Base-by-base conservation (phyloP, 768 basidiomycete genomes). In the Leccinum subgranulosum region DNA sequence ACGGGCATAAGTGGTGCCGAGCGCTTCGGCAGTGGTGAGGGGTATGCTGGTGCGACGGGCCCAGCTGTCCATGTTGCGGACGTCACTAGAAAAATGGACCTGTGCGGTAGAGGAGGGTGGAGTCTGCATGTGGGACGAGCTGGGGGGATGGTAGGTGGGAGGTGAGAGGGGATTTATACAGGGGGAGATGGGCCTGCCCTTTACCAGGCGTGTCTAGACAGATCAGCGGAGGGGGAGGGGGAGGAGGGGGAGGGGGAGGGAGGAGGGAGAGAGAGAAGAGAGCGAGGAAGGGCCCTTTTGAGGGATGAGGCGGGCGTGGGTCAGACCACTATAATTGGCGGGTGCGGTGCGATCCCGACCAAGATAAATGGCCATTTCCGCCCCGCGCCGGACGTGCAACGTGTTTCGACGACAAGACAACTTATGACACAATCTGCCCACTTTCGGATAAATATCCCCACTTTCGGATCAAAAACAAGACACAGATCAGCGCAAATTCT, bases 41-140 rank as follows among this genome's bases (percentile, higher is more conserved):
- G 89, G 88, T 51, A 93, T 90, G 69, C 84, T 79, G 0, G 90
- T 91, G 57, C 90, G 84, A 55, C 75, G 78, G 0, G 91, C 87
- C 90, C 90, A 93, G 58, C 80, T 85, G 73, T 91, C 88, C 86
- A 93, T 89, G 70, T 87, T 85, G 56, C 79, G 78, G 70, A 92
- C 87, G 66, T 90, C 85, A 71, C 84, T 85, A 61, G 87, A 90
- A 70, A 92, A 92, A 59, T 87, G 79, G 71, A 92, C 83, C 67
- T 89, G 78, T 41, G 80, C 82, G 45, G 79, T 76, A 7, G 71
- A 66, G n/a, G 71, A 72, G 28, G 73, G 62, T 5, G 72, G 70
- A 0, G 71, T 69, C 34, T 75, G 72, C 73, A 73, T 74, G 56
- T 12, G 34, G 57, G 31, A 49, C 25, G 36, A 23, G 15, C 17